A percentile compares a stretch with the other conserved stretches of the same genome.
Evolutionary conservation across 2,329 filamentous ascomycete genomes (phyloP).

Genomic region (Pseudovirgaria hyperparasitica): DNA sequence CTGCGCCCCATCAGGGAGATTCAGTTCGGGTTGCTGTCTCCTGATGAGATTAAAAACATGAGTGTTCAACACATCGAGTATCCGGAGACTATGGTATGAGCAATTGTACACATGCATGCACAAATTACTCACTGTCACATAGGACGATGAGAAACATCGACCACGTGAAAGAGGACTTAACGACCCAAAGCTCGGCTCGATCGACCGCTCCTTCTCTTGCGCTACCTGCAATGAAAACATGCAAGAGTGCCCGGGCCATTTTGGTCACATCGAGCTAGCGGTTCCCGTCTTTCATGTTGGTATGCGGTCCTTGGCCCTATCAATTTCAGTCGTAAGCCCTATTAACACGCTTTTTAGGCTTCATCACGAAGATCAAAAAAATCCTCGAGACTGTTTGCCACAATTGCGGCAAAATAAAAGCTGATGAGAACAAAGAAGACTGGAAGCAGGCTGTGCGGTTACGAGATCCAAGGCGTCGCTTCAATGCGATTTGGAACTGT

Average conservation of each 20-base stretch:
- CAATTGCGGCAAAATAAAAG: constrained; percentile 95
- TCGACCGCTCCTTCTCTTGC: constrained; percentile 91
- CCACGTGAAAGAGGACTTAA: constrained; percentile 88
- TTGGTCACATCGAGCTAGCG: constrained; percentile 95
- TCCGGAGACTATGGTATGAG: constrained; percentile 81
- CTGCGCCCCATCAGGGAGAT: constrained; percentile 98
- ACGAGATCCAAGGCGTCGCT: constrained; percentile 87
- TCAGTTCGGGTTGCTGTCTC: constrained; percentile 94
- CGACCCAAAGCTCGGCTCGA: constrained; percentile 89
- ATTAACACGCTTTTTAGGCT: constrained; percentile 46
- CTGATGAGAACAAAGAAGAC: constrained; percentile 73
- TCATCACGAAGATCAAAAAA: constrained; percentile 99
- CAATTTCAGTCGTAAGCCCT: constrained; percentile 1
- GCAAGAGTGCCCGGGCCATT: constrained; percentile 92
- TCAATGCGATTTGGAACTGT: constrained; percentile 80
- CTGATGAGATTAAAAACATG: constrained; percentile 98
- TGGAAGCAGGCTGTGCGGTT: constrained; percentile 71
- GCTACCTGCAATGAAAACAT: constrained; percentile 93
- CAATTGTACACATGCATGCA: constrained; percentile 5
- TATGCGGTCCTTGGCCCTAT: constrained; percentile 26
- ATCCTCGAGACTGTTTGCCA: constrained; percentile 97
- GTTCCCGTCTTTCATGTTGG: constrained; percentile 86
- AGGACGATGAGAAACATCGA: constrained; percentile 80
- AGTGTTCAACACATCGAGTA: constrained; percentile 93
- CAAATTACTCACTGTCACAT: constrained; percentile 12